Conservation (phyloP, 1,139 yeast species). For the Zygosaccharomyces pseudobailii region DNA sequence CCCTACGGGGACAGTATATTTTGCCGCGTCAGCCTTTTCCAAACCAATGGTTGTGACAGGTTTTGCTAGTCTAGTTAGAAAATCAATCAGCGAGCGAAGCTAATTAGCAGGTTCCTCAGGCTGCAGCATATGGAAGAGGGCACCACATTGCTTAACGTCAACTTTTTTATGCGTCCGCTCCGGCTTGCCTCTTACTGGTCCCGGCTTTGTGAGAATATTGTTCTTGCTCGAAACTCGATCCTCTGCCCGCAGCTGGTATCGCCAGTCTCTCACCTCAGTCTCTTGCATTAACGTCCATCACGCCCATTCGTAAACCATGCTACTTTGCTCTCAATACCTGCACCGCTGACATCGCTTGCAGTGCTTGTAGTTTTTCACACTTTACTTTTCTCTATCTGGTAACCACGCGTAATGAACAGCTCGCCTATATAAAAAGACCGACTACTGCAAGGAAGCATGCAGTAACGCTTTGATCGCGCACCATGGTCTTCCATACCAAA, state of each 20-base stretch:
- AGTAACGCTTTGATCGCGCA: background rate
- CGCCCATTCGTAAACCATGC: too few relatives aligned
- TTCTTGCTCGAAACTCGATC: background rate
- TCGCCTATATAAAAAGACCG: background rate
- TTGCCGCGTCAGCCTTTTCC: too few relatives aligned
- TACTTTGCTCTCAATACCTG: background rate
- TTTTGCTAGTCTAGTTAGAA: too few relatives aligned
- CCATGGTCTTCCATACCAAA: background rate
- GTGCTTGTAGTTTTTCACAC: background rate
- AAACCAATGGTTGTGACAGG: too few relatives aligned
- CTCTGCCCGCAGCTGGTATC: background rate
- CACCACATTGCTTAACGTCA: too few relatives aligned
- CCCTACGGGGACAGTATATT: too few relatives aligned
- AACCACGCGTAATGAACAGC: conserved; percentile 2
- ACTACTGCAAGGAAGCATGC: background rate
- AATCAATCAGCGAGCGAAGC: too few relatives aligned
- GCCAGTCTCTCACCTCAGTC: background rate
- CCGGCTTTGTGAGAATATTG: background rate
- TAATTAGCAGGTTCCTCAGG: too few relatives aligned
- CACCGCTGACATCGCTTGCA: background rate
- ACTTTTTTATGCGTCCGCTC: too few relatives aligned
- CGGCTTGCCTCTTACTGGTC: background rate
- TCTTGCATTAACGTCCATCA: too few relatives aligned
- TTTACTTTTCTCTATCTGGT: conserved; percentile 3
- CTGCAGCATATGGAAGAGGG: too few relatives aligned